phyloP scores from a whole-genome alignment of 2,329 filamentous ascomycete species.

The Parastagonospora nodorum region DNA sequence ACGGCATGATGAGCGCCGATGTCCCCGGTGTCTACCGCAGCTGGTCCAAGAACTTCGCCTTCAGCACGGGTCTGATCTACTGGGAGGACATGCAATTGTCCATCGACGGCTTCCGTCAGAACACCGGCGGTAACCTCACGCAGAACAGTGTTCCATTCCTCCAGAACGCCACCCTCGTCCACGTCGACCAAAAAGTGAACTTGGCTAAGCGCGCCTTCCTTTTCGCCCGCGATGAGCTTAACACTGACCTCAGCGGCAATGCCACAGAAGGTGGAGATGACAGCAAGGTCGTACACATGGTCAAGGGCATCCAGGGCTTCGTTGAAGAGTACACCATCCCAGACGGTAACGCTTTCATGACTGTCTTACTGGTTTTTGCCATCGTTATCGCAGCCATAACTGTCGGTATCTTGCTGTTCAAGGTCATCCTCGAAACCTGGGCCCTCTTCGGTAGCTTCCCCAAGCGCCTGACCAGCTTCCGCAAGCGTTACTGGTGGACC shows the following conservation, averaged over 20 bases:
- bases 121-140: constrained; percentile 86
- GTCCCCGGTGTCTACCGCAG: constrained; percentile 87
- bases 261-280: constrained; percentile 46
- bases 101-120: constrained; percentile 81
- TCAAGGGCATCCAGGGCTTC: constrained; percentile 80
- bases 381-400: constrained; percentile 84
- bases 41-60: constrained; percentile 92
- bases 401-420: constrained; percentile 85
- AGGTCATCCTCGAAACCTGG: constrained; percentile 90
- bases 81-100: constrained; percentile 79
- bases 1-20: constrained; percentile 91
- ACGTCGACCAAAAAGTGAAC: constrained; percentile 63
- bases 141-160: constrained; percentile 77
- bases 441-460: constrained; percentile 88
- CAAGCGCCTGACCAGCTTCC: constrained; percentile 77
- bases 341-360: constrained; percentile 94
- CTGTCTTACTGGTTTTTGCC: constrained; percentile 83
- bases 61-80: constrained; percentile 81
- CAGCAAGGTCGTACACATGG: constrained; percentile 58
- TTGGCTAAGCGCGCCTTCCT: constrained; percentile 62
- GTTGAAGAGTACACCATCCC: constrained; percentile 86
- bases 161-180: constrained; percentile 75
- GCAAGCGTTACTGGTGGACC: constrained; percentile 94
- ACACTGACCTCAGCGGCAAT: constrained; percentile 39
- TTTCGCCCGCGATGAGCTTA: constrained; percentile 57